phyloP scores from a whole-genome alignment of 306 rosid genomes.

The Gynostemma pentaphyllum region DNA sequence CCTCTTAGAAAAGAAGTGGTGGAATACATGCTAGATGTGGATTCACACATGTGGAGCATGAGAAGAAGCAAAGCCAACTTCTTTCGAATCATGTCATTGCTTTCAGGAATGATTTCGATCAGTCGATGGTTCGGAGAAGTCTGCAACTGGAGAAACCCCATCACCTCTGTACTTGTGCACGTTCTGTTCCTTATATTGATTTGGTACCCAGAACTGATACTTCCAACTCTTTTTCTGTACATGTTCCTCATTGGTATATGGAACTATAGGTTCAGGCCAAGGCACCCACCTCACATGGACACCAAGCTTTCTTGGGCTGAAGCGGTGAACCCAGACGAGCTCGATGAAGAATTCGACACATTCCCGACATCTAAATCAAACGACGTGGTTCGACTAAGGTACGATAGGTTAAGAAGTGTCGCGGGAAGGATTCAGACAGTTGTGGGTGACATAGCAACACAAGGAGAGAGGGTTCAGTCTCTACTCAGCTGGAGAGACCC shows the following conservation, averaged over 20 bases:
- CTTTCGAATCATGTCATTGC: conserved; percentile 72
- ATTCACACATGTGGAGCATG: conserved; percentile 96
- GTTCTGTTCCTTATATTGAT: conserved; percentile 61
- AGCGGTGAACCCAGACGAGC: conserved; percentile 66
- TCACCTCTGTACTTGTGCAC: conserved; percentile 72
- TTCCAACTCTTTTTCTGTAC: conserved; percentile 80
- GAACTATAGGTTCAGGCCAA: conserved; percentile 68
- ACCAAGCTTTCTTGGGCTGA: conserved; percentile 87
- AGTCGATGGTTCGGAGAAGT: conserved; percentile 72
- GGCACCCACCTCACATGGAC: conserved; percentile 85
- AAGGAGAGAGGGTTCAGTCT: conserved; percentile 83
- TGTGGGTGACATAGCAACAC: conserved; percentile 93
- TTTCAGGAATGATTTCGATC: conserved; percentile 46
- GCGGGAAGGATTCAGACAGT: conserved; percentile 89
- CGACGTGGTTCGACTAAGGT: conserved; percentile 71
- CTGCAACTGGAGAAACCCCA: conserved; percentile 68
- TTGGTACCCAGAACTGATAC: conserved; percentile 81
- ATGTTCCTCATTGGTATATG: conserved; percentile 91
- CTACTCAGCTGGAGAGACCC: conserved; percentile 90
- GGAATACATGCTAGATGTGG: conserved; percentile 91
- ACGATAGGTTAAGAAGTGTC: conserved; percentile 78
- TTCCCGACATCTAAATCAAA: conserved; percentile 62
- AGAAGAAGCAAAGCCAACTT: conserved; percentile 96
- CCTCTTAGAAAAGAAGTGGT: conserved; percentile 80
- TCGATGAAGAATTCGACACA: conserved; percentile 92